phyloP scores from a whole-genome alignment of 2,329 filamentous ascomycete genomes.

The Xylariaceae sp. region DNA sequence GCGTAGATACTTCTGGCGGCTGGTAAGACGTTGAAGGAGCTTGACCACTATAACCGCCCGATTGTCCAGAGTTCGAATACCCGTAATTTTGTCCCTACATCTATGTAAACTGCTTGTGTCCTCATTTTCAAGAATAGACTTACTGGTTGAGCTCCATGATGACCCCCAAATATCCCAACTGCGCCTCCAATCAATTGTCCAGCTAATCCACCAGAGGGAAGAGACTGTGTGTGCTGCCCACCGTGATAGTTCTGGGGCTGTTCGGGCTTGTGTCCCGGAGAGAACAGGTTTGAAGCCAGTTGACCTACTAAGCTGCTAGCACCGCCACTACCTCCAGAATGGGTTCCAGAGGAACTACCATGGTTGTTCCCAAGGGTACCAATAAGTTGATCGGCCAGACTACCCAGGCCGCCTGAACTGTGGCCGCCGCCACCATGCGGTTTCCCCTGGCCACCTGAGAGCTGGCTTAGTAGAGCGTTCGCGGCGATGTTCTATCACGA shows the following conservation, averaged over 20 bases:
- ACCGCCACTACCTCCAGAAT: slow-evolving; percentile 26
- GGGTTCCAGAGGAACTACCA: slow-evolving; percentile 26
- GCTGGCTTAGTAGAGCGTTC: slow-evolving; percentile 49
- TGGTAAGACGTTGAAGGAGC: slow-evolving; percentile 62
- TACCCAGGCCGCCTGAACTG: slow-evolving; percentile 40
- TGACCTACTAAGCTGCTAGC: slow-evolving; percentile 54
- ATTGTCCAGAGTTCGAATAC: slow-evolving; percentile 54
- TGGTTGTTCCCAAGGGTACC: slow-evolving; percentile 28
- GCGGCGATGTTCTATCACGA: slow-evolving; percentile 52
- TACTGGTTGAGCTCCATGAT: slow-evolving; percentile 40
- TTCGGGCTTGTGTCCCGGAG: slow-evolving; percentile 45
- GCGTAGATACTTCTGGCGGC: slow-evolving; percentile 32
- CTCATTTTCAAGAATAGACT: slow-evolving; percentile 16
- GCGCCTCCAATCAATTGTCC: slow-evolving; percentile 54
- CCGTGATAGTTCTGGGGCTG: slow-evolving; percentile 34
- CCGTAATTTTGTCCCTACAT: slow-evolving; percentile 55
- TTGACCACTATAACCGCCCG: slow-evolving; percentile 57
- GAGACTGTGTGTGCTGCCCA: slow-evolving; percentile 28
- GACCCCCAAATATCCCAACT: slow-evolving; percentile 49
- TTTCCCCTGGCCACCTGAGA: slow-evolving; percentile 45
- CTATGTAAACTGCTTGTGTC: slow-evolving; percentile 9
- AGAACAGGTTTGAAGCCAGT: slow-evolving; percentile 53
- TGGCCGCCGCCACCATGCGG: slow-evolving; percentile 34
- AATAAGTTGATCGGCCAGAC: slow-evolving; percentile 45
- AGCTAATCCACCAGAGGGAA: slow-evolving; percentile 46